phyloP scores from a whole-genome alignment of 805 yeast genomes.

The Myxozyma lipomycoides region DNA sequence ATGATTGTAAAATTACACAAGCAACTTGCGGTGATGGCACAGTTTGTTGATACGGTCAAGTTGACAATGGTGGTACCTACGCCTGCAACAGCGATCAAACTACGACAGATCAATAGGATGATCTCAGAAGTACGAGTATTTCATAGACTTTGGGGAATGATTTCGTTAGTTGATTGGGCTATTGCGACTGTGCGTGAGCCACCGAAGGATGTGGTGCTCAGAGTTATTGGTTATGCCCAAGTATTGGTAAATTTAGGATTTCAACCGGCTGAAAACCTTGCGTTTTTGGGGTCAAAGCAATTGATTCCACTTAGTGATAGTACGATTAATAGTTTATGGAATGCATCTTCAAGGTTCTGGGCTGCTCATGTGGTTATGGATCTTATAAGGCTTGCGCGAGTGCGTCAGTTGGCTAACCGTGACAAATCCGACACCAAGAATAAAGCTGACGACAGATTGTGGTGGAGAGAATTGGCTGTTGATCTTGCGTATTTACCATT shows the following conservation, averaged over 20 bases:
- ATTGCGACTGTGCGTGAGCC: slow-evolving; percentile 35
- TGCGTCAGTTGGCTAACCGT: slow-evolving; percentile 1
- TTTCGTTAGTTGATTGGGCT: slow-evolving; percentile 40
- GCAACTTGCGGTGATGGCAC: slow-evolving; percentile 5
- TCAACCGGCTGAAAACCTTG: slow-evolving; percentile 43
- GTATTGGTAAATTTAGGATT: slow-evolving; percentile 38
- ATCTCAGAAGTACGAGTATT: slow-evolving; percentile 40
- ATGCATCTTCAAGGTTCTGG: slow-evolving; percentile 39
- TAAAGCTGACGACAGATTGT: slow-evolving; percentile 5
- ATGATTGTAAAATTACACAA: neutral
- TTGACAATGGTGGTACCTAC: neutral
- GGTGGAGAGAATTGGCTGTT: slow-evolving; percentile 33
- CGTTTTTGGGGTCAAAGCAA: slow-evolving; percentile 40
- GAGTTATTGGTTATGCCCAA: slow-evolving; percentile 37
- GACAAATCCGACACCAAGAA: slow-evolving; percentile 4
- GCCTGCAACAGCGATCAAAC: neutral
- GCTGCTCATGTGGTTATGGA: slow-evolving; percentile 41
- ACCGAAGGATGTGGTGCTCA: slow-evolving; percentile 34
- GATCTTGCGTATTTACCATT: slow-evolving; percentile 43
- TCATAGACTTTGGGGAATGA: slow-evolving; percentile 39
- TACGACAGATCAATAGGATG: slow-evolving; percentile 9
- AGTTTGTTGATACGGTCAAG: slow-evolving; percentile 3
- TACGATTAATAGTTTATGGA: slow-evolving; percentile 37
- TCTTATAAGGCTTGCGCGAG: slow-evolving; percentile 30
- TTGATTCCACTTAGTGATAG: slow-evolving; percentile 34